These are phyloP conservation scores for Fusarium denticulatum DNA, from an alignment of 2,329 filamentous ascomycete species.

Conservation along the genomic window DNA sequence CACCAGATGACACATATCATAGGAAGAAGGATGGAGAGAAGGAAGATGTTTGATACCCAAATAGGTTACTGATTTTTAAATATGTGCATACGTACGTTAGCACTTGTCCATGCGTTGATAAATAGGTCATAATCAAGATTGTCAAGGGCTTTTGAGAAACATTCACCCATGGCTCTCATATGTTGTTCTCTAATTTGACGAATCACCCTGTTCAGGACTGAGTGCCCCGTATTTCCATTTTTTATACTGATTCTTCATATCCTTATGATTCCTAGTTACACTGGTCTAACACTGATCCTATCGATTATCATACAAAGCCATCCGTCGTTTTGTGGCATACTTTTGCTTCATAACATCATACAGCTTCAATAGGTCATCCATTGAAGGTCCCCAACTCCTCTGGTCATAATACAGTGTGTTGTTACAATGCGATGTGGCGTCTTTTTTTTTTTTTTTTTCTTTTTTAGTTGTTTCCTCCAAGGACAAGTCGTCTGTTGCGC, in stretches of 20 bases:
- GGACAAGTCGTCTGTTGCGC: conserved; percentile 65
- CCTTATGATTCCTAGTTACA: neutral
- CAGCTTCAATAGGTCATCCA: neutral
- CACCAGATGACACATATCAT: neutral
- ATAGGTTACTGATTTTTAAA: neutral
- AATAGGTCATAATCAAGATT: neutral
- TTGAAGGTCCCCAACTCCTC: neutral
- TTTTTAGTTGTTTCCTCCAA: conserved; percentile 48
- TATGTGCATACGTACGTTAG: neutral
- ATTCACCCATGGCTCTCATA: neutral
- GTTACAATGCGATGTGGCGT: neutral
- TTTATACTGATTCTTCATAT: neutral
- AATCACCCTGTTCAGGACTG: neutral
- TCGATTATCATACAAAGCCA: conserved; percentile 15
- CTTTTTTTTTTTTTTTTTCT: neutral
- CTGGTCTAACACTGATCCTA: neutral
- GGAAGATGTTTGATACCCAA: conserved; percentile 1
- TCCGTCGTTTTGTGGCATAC: neutral
- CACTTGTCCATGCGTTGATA: neutral
- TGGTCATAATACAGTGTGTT: neutral
- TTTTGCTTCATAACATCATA: conserved; percentile 1
- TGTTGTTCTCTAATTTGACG: neutral
- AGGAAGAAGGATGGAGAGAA: neutral
- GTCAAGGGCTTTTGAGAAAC: neutral
- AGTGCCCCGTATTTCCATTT: neutral